phyloP scores from a whole-genome alignment of 805 yeast species.

The Hanseniaspora clermontiae region DNA sequence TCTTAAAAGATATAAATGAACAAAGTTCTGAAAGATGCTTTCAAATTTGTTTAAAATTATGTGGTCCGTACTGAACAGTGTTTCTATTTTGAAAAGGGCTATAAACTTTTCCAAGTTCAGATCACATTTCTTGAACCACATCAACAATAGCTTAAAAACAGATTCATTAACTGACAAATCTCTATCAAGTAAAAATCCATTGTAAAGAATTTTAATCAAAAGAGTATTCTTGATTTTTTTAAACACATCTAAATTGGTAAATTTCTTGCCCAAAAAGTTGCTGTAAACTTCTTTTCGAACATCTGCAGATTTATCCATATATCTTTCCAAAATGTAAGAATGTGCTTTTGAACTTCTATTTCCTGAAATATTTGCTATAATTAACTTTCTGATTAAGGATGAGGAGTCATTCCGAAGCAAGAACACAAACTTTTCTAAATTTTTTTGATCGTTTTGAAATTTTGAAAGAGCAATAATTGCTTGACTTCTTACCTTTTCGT shows the following conservation, averaged over 20 bases:
- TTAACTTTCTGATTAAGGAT: conserved; percentile 21
- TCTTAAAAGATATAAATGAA: background rate
- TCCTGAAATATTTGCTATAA: conserved; percentile 37
- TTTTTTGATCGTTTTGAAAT: conserved; percentile 44
- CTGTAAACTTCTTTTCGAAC: conserved; percentile 68
- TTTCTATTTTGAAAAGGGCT: background rate
- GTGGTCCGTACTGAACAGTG: background rate
- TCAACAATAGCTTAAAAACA: background rate
- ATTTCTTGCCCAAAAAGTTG: conserved; percentile 4
- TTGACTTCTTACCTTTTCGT: conserved; percentile 65
- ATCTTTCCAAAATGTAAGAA: conserved; percentile 82
- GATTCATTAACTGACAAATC: conserved; percentile 4
- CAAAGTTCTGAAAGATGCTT: conserved; percentile 5
- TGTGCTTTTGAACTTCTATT: conserved; percentile 60
- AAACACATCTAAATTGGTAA: background rate
- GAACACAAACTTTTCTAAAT: conserved; percentile 20
- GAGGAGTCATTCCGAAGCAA: conserved; percentile 24
- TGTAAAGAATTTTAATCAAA: conserved; percentile 5
- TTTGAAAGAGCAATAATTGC: conserved; percentile 70
- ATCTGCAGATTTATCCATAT: conserved; percentile 55
- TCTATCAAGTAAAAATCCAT: conserved; percentile 12
- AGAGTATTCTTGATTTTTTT: conserved; percentile 10
- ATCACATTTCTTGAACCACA: conserved; percentile 4
- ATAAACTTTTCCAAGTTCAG: background rate
- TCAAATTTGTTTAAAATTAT: background rate